Percentiles rank a stretch among this genome's conserved stretches.
Conservation (phyloP, 352 stramenopile genomes). For the Globisporangium irregulare region DNA sequence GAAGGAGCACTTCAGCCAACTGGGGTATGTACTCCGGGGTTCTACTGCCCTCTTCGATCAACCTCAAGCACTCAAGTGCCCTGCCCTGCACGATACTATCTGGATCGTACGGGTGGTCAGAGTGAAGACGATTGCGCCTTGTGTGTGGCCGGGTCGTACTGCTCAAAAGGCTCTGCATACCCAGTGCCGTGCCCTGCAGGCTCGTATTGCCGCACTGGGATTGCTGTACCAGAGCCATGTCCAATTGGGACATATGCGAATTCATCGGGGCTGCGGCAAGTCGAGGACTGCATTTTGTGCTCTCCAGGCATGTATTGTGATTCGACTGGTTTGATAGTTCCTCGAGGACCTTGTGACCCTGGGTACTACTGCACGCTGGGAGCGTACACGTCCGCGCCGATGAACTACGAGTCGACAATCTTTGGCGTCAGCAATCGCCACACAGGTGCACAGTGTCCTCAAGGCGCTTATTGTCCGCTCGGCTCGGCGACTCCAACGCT, state of each 20-base stretch:
- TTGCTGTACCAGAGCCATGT: constrained; percentile 75
- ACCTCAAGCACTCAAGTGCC: constrained; percentile 67
- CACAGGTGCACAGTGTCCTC: constrained; percentile 64
- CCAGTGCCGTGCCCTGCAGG: constrained; percentile 70
- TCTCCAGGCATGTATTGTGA: constrained; percentile 92
- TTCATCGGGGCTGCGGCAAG: constrained; percentile 56
- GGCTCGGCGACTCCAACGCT: constrained; percentile 49
- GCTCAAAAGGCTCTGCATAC: constrained; percentile 56
- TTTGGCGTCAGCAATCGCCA: constrained; percentile 66
- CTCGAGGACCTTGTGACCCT: constrained; percentile 74
- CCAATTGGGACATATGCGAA: constrained; percentile 91
- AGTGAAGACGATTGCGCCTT: constrained; percentile 73
- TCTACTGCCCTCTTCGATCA: constrained; percentile 80
- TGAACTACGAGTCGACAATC: constrained; percentile 64
- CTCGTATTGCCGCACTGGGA: constrained; percentile 86
- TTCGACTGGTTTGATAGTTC: constrained; percentile 66
- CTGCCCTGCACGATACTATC: constrained; percentile 76
- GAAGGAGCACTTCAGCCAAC: constrained; percentile 55
- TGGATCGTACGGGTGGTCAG: constrained; percentile 53
- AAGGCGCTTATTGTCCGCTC: constrained; percentile 66
- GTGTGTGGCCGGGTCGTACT: constrained; percentile 70
- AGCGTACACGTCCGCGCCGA: constrained; percentile 89
- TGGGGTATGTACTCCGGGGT: constrained; percentile 65
- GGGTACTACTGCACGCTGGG: constrained; percentile 91
- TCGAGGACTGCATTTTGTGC: constrained; percentile 87